Conservation (phyloP, 345 rosid genomes). For the Salix brachista region DNA sequence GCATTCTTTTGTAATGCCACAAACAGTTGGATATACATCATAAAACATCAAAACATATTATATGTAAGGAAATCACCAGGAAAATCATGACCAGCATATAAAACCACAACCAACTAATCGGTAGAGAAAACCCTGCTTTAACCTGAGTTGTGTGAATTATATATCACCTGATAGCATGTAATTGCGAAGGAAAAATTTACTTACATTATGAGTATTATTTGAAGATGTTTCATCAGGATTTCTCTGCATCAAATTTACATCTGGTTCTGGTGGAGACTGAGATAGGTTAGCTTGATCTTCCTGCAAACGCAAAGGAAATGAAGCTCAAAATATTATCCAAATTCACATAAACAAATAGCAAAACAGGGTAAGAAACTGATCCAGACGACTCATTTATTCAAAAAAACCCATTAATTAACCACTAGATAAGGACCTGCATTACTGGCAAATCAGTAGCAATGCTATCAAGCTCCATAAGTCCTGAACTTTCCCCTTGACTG, state of each 20-base stretch:
- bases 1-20: background rate
- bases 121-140: background rate
- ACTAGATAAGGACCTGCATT: constrained; percentile 45
- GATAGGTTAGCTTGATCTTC: constrained; percentile 33
- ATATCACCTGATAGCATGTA: background rate
- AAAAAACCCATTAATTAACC: background rate
- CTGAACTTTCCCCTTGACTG: constrained; percentile 49
- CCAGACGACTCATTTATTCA: background rate
- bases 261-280: constrained; percentile 29
- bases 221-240: constrained; percentile 25
- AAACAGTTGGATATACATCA: background rate
- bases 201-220: constrained; percentile 27
- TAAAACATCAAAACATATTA: background rate
- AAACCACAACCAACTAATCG: background rate
- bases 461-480: constrained; percentile 39
- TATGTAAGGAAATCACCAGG: background rate
- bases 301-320: constrained; percentile 11
- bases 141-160: background rate
- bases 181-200: constrained; percentile 6
- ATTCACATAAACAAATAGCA: background rate
- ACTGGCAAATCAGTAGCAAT: constrained; percentile 35
- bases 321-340: constrained; percentile 6
- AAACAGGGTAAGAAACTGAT: background rate
- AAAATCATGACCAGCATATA: background rate
- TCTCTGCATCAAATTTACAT: constrained; percentile 20